Base-by-base conservation (phyloP, 352 stramenopile genomes). In the Hyaloperonospora brassicae region DNA sequence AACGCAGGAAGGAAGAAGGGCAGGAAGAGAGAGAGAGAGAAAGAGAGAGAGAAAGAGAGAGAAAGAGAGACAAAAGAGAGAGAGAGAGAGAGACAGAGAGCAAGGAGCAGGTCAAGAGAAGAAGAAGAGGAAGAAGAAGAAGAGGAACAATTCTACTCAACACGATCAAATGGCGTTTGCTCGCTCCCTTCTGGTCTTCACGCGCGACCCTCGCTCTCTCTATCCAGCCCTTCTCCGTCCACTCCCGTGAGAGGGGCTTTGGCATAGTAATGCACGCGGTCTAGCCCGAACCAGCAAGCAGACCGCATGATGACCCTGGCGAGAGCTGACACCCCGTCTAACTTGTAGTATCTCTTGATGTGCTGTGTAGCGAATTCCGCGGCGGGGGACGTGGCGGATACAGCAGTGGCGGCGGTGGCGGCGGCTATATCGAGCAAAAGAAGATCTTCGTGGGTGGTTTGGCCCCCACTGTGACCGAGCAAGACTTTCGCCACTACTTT, bases 401-500 rank as follows among this genome's bases (percentile, higher is more conserved):
- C 25, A 59, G 17, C 17, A 17, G 17, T 17, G 17, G 17, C 17
- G 17, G 17, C 17, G 17, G 68, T 30, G 60, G 61, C 45, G 58
- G 52, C 31, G 62, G 56, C 50, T 79, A 68, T 40, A 68, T 53
- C 25, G 87, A 96, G 59, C 80, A 76, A 46, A 94, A 94, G 63
- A 97, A 97, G 71, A 89, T 97, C 52, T 97, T 97, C 57, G 89
- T 97, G 7, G 90, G 90, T 25, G 90, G 90, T 21, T 64, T 97
- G 35, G 76, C 84, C 17, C 73, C 84, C 13, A 84, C 87, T 3
- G 84, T 96, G 39, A 79, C 70, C 14, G 89, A 97, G 60, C 80
- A 93, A 48, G 88, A 96, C 55, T 96, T 97, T 64, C 73, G 82
- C 39, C 64, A 79, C 53, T 96, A 97, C 71, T 97, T 97, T 53